Evolutionary conservation across 345 rosid genomes (phyloP).

Genomic region (Eucalyptus regnans): DNA sequence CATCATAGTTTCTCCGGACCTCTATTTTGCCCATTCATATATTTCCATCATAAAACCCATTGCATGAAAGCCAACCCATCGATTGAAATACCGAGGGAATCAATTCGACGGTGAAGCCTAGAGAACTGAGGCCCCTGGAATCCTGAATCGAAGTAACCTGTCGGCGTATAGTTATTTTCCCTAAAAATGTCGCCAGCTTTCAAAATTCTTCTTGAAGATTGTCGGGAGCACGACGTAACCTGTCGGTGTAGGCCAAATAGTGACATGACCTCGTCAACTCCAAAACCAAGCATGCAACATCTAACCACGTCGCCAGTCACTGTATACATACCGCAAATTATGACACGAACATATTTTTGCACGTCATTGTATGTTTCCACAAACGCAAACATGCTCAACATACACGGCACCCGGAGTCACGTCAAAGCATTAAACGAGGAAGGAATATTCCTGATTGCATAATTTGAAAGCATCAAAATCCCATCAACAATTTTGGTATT

Average conservation of each 20-base stretch:
- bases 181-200: not conserved
- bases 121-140: not conserved
- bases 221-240: not conserved
- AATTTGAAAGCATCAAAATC: too few relatives aligned
- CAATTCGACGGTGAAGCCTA: not conserved
- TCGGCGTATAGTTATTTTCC: not conserved
- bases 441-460: too few relatives aligned
- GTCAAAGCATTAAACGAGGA: too few relatives aligned
- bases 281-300: rapidly evolving
- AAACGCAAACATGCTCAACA: too few relatives aligned
- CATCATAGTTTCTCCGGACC: not conserved
- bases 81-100: not conserved
- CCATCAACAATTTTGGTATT: too few relatives aligned
- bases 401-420: too few relatives aligned
- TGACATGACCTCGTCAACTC: too few relatives aligned
- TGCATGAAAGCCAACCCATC: not conserved
- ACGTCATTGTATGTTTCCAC: too few relatives aligned
- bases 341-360: too few relatives aligned
- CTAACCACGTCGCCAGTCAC: too few relatives aligned
- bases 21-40: not conserved
- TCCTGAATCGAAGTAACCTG: too few relatives aligned
- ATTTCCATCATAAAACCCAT: not conserved
- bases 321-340: too few relatives aligned
- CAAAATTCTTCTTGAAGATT: not conserved
- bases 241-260: not conserved